Conservation (phyloP, 768 basidiomycete genomes). For the Tylopilus felleus region DNA sequence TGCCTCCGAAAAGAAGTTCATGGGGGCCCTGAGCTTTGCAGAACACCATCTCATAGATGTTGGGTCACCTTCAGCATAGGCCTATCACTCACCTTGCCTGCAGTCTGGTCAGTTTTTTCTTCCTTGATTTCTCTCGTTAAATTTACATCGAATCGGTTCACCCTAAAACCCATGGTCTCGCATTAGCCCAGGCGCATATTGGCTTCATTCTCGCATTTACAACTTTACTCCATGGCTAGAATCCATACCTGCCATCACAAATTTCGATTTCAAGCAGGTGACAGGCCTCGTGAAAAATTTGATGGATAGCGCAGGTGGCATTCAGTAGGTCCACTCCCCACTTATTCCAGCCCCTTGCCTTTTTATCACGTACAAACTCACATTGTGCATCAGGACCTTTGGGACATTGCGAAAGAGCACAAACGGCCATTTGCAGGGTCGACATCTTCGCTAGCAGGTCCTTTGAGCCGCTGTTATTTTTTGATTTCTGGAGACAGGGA, state of each 20-base stretch:
- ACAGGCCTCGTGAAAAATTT: constrained; percentile 76
- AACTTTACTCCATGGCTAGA: constrained; percentile 77
- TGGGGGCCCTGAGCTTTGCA: too few species aligned
- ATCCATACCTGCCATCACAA: constrained; percentile 67
- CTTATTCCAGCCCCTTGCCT: not conserved
- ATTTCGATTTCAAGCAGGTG: constrained; percentile 83
- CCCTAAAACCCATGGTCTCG: not conserved
- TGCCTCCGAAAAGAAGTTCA: too few species aligned
- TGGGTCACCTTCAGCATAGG: constrained; percentile 39
- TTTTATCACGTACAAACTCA: not conserved
- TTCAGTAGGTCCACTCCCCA: not conserved
- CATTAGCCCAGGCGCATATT: constrained; percentile 80
- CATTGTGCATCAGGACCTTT: constrained; percentile 51
- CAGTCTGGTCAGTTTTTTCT: constrained; percentile 40
- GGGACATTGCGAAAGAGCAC: constrained; percentile 54
- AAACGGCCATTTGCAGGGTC: constrained; percentile 73
- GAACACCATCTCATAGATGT: constrained; percentile 37
- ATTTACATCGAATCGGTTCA: not conserved
- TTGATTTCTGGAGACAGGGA: constrained; percentile 69
- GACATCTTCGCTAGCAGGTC: constrained; percentile 83
- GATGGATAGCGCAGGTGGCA: constrained; percentile 54
- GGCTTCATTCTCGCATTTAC: constrained; percentile 80
- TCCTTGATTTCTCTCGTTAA: not conserved
- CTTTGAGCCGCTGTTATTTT: constrained; percentile 86
- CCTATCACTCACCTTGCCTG: constrained; percentile 64